A percentile compares a stretch with the other conserved stretches of the same genome.
Evolutionary conservation across 2,329 filamentous ascomycete species (phyloP).

Genomic region (Bretziella fagacearum): DNA sequence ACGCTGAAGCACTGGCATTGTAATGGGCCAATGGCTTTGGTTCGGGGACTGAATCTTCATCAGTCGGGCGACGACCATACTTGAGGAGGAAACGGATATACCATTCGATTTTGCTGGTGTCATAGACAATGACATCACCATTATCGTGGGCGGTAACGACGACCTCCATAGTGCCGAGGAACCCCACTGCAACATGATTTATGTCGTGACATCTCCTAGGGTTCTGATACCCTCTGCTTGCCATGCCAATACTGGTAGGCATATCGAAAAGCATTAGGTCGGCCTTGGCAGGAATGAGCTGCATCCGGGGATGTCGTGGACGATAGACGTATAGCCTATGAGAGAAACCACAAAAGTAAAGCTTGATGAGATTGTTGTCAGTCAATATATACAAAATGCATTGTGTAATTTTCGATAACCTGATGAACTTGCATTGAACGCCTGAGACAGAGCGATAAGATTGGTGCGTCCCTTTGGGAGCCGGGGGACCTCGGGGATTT

Average conservation of each 20-base stretch:
- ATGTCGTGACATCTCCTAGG: conserved; percentile 37
- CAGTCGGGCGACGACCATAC: conserved; percentile 15
- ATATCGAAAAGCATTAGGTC: conserved; percentile 33
- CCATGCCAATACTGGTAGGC: conserved; percentile 22
- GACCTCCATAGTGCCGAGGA: conserved; percentile 53
- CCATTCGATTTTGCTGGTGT: conserved; percentile 36
- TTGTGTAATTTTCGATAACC: too few species aligned
- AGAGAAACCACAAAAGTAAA: conserved; percentile 44
- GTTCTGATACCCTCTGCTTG: conserved; percentile 35
- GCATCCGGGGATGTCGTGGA: conserved; percentile 29
- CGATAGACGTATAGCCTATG: conserved; percentile 40
- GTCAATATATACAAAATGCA: too few species aligned
- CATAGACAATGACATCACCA: conserved; percentile 57
- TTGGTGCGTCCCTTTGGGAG: conserved; percentile 33
- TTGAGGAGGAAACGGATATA: conserved; percentile 22
- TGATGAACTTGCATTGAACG: conserved; percentile 31
- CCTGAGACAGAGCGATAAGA: conserved; percentile 40
- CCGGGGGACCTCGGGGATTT: conserved; percentile 7
- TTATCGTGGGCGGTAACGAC: conserved; percentile 53
- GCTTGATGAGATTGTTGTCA: conserved; percentile 21
- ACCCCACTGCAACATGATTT: conserved; percentile 52
- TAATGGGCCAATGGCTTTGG: conserved; percentile 45
- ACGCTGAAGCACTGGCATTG: conserved; percentile 5
- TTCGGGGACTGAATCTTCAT: not conserved
- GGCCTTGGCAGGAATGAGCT: conserved; percentile 31